These are phyloP conservation scores for Ceratocystis albifundus DNA, from an alignment of 2,329 filamentous ascomycete genomes.

Conservation along the genomic window DNA sequence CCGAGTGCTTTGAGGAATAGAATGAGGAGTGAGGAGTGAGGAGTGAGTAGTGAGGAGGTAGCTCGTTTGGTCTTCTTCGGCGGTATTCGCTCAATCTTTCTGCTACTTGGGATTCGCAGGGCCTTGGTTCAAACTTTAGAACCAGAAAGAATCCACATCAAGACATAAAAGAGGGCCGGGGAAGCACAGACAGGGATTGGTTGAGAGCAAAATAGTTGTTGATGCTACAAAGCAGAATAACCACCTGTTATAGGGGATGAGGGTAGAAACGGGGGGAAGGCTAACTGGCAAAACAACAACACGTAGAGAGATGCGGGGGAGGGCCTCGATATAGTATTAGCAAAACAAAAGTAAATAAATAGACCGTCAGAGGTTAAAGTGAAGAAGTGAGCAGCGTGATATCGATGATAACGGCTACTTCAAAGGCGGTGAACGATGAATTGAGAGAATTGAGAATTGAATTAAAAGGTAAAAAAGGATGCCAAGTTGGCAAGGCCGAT, in stretches of 20 bases:
- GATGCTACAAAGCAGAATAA: neutral
- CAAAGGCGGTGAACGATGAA: neutral
- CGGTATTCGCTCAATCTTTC: neutral
- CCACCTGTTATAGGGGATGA: neutral
- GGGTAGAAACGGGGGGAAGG: neutral
- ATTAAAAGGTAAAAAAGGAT: neutral
- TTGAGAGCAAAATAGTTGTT: neutral
- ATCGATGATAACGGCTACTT: too few relatives aligned
- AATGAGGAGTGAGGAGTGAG: neutral
- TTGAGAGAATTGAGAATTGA: too few relatives aligned
- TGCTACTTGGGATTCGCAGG: neutral
- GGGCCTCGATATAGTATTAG: neutral
- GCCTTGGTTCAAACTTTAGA: neutral
- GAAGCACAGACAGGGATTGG: neutral
- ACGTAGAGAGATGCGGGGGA: neutral
- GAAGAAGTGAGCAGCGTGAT: too few relatives aligned
- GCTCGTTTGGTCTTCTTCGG: neutral
- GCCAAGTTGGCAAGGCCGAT: neutral
- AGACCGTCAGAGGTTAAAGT: neutral
- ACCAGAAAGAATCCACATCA: neutral
- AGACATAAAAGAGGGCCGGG: conserved; percentile 2
- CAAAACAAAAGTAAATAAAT: neutral
- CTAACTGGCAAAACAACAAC: neutral
- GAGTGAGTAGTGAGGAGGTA: neutral
- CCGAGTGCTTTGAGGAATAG: neutral